These are phyloP conservation scores for Apium graveolens DNA, from an alignment of 129 eudicot species.

Conservation along the genomic window DNA sequence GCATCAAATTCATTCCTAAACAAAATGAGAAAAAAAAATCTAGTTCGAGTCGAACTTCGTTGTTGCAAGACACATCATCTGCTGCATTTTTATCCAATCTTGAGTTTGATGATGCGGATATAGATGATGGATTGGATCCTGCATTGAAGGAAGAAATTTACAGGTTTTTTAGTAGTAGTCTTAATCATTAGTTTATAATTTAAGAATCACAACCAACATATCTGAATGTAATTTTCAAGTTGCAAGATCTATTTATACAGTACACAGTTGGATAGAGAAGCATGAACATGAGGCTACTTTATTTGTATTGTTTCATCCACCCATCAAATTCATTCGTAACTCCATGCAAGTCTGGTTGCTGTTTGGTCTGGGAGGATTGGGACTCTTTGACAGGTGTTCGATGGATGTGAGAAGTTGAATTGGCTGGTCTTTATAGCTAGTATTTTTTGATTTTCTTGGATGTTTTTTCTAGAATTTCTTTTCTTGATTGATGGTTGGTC, in stretches of 20 bases:
- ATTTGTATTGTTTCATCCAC: no score
- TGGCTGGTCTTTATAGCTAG: no score
- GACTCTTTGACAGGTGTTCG: no score
- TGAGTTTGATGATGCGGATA: constrained; percentile 42
- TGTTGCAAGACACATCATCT: constrained; percentile 28
- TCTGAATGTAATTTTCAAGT: neutral
- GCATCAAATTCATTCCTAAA: no score
- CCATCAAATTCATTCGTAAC: no score
- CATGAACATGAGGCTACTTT: neutral
- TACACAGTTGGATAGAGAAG: neutral
- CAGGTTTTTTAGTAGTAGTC: constrained; percentile 12
- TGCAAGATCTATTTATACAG: neutral
- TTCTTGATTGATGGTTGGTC: no score
- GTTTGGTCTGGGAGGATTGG: no score
- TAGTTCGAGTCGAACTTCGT: constrained; percentile 27
- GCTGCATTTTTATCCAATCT: constrained; percentile 19
- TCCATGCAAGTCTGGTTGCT: no score
- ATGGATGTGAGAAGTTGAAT: no score
- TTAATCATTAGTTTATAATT: neutral
- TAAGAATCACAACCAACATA: neutral
- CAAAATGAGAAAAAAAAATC: no score
- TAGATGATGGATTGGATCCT: constrained; percentile 53
- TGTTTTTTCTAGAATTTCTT: no score
- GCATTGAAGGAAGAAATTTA: constrained; percentile 28
- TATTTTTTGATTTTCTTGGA: no score